phyloP scores from a whole-genome alignment of 1,284 basidiomycete species.

The Cryptococcus sp. region DNA sequence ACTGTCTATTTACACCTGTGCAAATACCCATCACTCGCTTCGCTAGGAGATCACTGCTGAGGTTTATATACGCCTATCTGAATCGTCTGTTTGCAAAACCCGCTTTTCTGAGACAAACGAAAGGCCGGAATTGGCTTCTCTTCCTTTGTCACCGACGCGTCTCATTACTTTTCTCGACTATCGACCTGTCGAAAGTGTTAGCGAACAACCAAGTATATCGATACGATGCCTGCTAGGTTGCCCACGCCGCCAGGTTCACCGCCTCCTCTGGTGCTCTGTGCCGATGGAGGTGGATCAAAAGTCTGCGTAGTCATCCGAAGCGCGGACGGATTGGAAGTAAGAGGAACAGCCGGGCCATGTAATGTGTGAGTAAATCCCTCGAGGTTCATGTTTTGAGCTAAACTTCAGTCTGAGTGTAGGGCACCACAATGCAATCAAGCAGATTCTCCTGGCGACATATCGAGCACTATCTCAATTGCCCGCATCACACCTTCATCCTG shows the following conservation, averaged over 20 bases:
- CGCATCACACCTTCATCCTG: conserved; percentile 19
- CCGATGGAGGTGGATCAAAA: conserved; percentile 42
- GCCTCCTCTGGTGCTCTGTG: conserved; percentile 27
- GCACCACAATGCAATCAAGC: conserved; percentile 25
- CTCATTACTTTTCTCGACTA: too few species aligned
- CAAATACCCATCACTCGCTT: too few species aligned
- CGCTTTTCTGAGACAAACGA: too few species aligned
- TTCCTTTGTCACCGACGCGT: too few species aligned
- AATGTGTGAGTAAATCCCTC: conserved; percentile 32
- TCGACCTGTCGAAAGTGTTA: too few species aligned
- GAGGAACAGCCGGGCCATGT: conserved; percentile 38
- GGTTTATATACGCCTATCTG: too few species aligned
- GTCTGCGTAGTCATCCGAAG: conserved; percentile 36
- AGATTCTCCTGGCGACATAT: conserved; percentile 39
- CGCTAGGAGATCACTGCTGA: too few species aligned
- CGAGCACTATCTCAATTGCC: conserved; percentile 35
- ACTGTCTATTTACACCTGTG: too few species aligned
- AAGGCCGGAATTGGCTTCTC: too few species aligned
- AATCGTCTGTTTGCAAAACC: too few species aligned
- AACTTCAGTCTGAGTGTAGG: conserved; percentile 32
- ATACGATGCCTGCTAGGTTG: conserved; percentile 4
- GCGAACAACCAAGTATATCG: too few species aligned
- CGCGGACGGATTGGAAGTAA: conserved; percentile 34
- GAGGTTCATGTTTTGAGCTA: not conserved
- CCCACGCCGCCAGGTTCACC: conserved; percentile 9